These are phyloP conservation scores for Chytriomyces sp. DNA, from an alignment of 192 early-diverging fungal species.

Conservation along the genomic window DNA sequence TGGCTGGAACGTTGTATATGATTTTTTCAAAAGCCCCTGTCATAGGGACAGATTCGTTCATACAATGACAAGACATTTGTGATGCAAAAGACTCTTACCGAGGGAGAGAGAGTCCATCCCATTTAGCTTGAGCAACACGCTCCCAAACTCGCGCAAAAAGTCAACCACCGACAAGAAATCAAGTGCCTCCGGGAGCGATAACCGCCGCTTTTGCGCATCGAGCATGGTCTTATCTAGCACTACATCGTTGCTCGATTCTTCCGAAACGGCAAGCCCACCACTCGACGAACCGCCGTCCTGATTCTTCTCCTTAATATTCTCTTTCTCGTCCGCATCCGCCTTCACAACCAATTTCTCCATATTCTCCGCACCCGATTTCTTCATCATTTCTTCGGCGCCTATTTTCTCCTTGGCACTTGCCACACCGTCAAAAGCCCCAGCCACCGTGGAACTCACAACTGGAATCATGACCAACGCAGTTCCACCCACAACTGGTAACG, in stretches of 20 bases:
- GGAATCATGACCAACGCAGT: conserved; percentile 20
- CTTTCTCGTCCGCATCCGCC: too few relatives aligned
- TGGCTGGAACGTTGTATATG: background rate
- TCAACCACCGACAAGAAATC: conserved; percentile 28
- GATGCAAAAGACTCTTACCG: background rate
- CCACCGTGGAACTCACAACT: background rate
- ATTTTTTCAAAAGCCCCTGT: conserved; percentile 12
- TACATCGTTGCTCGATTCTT: background rate
- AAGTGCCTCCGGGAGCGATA: conserved; percentile 18
- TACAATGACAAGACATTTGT: background rate
- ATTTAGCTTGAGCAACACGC: conserved; percentile 9
- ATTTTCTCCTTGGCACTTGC: background rate
- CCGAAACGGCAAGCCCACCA: background rate
- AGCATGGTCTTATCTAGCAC: conserved; percentile 2
- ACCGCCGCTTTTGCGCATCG: conserved; percentile 6
- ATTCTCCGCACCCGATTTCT: background rate
- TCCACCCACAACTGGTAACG: background rate
- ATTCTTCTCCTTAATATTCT: background rate
- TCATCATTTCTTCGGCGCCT: background rate
- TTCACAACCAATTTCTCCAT: background rate
- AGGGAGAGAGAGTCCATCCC: background rate
- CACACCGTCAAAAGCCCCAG: background rate
- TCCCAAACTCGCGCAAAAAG: conserved; percentile 20
- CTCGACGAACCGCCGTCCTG: background rate
- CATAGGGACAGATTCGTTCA: background rate